Base-by-base conservation (phyloP, 2,329 filamentous ascomycete genomes). In the Aspergillus nomiae region DNA sequence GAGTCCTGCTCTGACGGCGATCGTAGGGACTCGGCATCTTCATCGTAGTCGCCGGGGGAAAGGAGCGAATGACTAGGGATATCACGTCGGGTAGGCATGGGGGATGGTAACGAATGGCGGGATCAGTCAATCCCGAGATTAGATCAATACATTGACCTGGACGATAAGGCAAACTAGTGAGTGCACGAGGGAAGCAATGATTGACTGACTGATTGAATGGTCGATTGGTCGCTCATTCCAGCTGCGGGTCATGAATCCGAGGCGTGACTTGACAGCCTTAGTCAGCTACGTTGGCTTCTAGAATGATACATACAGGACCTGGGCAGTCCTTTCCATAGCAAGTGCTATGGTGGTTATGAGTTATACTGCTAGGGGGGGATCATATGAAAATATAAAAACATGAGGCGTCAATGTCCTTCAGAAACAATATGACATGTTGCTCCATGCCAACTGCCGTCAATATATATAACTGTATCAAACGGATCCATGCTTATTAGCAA, bases 1-100 rank as follows among this genome's bases (percentile, higher is more conserved):
- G 87, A 90, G 73, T 92, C 90, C 74, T 92, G 89, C 71, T 91
- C 89, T 51, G 79, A 81, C 3, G 78, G 73, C 70, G 84, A 88
- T 70, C 88, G 85, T 48, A 92, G 78, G 8, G 89, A 91, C 14
- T 86, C 80, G 59, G 87, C 88, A 76, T 92, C 90, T 70, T 89
- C 88, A 68, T 91, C 89, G 80, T 90, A 90, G 55, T 82, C 84
- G 65, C 81, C 77, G 46, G 89, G 88, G 14, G 88, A 89, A 54
- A 91, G 85, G 55, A 90, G 82, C 53, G 83, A 85, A 34, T 71
- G 70, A 57, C 71, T 72, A 28, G 67, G 69, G 62, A 70, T 69
- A 41, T 69, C 62, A 63, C 64, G 67, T 67, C 66, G 64, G 61
- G 67, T 64, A 67, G 66, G 62, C 72, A 73, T 74, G 62, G 63